Evolutionary conservation across 371 early-diverging fungal genomes (phyloP), one percentile per base, ranked within the genome.

Genomic region (Dichotomocladium elegans): DNA sequence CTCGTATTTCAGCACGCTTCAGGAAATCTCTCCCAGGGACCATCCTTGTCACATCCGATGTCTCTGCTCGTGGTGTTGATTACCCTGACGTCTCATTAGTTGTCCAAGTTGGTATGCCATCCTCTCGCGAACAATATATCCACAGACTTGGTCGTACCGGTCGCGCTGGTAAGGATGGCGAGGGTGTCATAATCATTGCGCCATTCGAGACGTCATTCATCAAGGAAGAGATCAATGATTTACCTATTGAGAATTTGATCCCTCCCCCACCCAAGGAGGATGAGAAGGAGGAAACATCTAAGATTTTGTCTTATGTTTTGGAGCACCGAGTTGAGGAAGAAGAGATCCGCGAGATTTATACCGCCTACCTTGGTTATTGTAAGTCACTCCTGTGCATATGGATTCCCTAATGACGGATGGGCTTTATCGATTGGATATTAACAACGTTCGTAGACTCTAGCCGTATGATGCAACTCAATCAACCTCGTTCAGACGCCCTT

Each of bases 121-220:
- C 86, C 6, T 72, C 81, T 44, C 73, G 87, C 47, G 98, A 99
- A 59, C 92, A 94, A 67, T 99, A 97, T 64, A 88, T 97, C 44
- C 99, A 99, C 74, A 88, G 99, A 49, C 73, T 99, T 29, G 99
- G 99, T 10, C 87, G 99, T 60, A 99, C 99, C 4, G 99, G 98
- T 51, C 94, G 99, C 55, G 97, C 98, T n/a, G 96, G 94, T 49
- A 85, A 83, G 59, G 74, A 85, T 22, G 99, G 99, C 47, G 85
- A 89, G 55, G 94, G 94, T 19, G 63, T 96, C 22, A 70, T 94
- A 21, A 52, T 99, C 47, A 69, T 98, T 28, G 82, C 91, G 35
- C 90, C 91, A 9, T 83, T 90, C 52, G 99, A 99, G 62, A 66
- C 82, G 52, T 41, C 57, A 1, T 94, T 93, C 67, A 63, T 92